phyloP scores from a whole-genome alignment of 2,329 filamentous ascomycete genomes.

The Neonectria hederae region DNA sequence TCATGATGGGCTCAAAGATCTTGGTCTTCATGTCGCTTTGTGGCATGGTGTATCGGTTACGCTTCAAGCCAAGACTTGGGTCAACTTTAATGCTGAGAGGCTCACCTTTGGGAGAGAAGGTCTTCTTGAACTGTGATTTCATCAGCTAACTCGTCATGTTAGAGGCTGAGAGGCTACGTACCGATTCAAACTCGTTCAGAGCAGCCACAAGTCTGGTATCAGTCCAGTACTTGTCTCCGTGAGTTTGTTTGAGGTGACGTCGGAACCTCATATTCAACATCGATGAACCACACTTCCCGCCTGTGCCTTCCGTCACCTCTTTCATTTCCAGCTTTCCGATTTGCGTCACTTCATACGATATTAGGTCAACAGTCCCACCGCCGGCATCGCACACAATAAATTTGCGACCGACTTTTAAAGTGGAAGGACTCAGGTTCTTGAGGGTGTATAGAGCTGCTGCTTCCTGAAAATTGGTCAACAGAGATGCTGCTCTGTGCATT shows the following conservation, averaged over 20 bases:
- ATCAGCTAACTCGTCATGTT: constrained; percentile 12
- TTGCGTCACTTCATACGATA: constrained; percentile 59
- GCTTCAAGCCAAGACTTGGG: constrained; percentile 45
- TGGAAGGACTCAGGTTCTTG: constrained; percentile 53
- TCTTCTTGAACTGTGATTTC: constrained; percentile 49
- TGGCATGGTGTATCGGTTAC: constrained; percentile 46
- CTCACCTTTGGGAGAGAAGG: constrained; percentile 49
- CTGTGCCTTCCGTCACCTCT: constrained; percentile 60
- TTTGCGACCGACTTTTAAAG: constrained; percentile 55
- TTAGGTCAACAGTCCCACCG: constrained; percentile 64
- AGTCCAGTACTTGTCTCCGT: constrained; percentile 55
- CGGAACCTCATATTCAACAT: constrained; percentile 60
- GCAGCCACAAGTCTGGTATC: constrained; percentile 53
- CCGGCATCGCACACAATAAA: constrained; percentile 65
- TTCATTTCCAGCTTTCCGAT: constrained; percentile 55
- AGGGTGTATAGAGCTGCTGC: constrained; percentile 62
- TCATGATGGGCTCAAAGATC: constrained; percentile 56
- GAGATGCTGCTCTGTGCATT: neutral
- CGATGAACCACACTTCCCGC: constrained; percentile 60
- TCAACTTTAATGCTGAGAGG: constrained; percentile 49
- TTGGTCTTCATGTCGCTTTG: constrained; percentile 72
- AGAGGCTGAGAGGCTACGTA: constrained; percentile 53
- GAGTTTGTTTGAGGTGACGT: constrained; percentile 53
- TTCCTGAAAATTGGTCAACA: constrained; percentile 48
- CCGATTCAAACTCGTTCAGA: constrained; percentile 54